phyloP scores from a whole-genome alignment of 2,329 filamentous ascomycete species.

The Emericellopsis atlantica region DNA sequence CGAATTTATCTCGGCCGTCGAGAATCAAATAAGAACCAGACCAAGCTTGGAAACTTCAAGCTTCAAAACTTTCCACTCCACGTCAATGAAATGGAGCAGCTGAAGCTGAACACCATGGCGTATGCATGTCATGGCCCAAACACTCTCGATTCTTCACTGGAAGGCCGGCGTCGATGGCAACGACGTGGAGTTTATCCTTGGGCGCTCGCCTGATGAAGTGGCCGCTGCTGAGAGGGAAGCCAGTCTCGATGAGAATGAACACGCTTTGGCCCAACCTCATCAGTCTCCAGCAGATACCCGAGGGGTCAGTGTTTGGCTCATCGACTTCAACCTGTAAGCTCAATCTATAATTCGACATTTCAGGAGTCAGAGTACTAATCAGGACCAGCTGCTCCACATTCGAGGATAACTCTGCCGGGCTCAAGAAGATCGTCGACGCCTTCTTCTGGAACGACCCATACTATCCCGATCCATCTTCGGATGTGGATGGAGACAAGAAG shows the following conservation, averaged over 20 bases:
- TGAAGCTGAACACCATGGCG: background rate
- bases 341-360: background rate
- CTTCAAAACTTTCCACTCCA: constrained; percentile 3
- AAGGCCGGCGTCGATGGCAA: constrained; percentile 4
- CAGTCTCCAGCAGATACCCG: background rate
- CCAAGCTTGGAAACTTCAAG: background rate
- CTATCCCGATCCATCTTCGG: constrained; percentile 1
- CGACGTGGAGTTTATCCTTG: constrained; percentile 3
- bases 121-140: constrained; percentile 2
- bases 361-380: background rate
- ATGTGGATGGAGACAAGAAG: background rate
- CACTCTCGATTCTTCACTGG: constrained; percentile 2
- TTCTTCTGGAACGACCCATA: constrained; percentile 4
- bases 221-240: background rate
- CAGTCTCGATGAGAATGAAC: background rate
- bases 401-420: constrained; percentile 1
- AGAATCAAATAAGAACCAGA: background rate
- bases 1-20: constrained; percentile 3
- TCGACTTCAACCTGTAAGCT: constrained; percentile 3
- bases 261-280: background rate
- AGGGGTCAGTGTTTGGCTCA: constrained; percentile 1
- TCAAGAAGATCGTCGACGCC: constrained; percentile 4
- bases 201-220: background rate
- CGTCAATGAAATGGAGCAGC: constrained; percentile 3
- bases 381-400: constrained; percentile 2